Percentiles rank a stretch among this genome's conserved stretches.
Evolutionary conservation across 208 protist species (phyloP).

Genomic region (Trypanosoma grayi): DNA sequence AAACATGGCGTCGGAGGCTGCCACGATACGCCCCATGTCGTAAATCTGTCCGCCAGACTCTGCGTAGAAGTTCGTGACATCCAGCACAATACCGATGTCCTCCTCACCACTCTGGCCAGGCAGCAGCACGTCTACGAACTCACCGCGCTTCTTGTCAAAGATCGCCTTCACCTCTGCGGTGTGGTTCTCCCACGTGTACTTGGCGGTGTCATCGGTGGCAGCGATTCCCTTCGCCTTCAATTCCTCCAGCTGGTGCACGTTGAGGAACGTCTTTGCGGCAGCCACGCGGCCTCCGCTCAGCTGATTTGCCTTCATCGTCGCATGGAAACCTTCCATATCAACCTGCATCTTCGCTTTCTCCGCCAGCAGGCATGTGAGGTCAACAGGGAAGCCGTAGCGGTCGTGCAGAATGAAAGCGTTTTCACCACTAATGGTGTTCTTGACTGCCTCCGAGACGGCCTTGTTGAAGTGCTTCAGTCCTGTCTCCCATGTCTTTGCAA

Average conservation of each 20-base stretch:
- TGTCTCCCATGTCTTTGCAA: conserved; percentile 94
- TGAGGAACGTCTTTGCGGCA: conserved; percentile 83
- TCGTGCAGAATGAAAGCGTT: conserved; percentile 95
- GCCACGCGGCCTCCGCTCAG: conserved; percentile 53
- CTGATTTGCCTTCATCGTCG: conserved; percentile 83
- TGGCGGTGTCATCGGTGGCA: conserved; percentile 92
- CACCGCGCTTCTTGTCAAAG: conserved; percentile 78
- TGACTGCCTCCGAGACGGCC: conserved; percentile 65
- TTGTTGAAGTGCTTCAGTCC: conserved; percentile 94
- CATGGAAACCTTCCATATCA: conserved; percentile 83
- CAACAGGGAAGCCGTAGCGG: conserved; percentile 98
- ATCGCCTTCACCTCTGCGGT: conserved; percentile 74
- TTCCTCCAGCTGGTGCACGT: conserved; percentile 82
- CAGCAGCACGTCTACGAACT: conserved; percentile 64
- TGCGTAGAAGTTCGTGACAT: conserved; percentile 97
- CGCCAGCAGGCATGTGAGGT: conserved; percentile 97
- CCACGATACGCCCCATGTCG: conserved; percentile 92
- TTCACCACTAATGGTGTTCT: conserved; percentile 76
- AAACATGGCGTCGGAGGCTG: conserved; percentile 70
- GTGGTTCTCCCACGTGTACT: conserved; percentile 93
- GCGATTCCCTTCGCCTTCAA: conserved; percentile 72
- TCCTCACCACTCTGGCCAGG: conserved; percentile 40
- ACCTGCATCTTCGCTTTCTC: conserved; percentile 92
- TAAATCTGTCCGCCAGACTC: conserved; percentile 98
- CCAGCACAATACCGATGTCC: conserved; percentile 91